Base-by-base conservation (phyloP, 352 stramenopile species). In the Pythium plurisporium region DNA sequence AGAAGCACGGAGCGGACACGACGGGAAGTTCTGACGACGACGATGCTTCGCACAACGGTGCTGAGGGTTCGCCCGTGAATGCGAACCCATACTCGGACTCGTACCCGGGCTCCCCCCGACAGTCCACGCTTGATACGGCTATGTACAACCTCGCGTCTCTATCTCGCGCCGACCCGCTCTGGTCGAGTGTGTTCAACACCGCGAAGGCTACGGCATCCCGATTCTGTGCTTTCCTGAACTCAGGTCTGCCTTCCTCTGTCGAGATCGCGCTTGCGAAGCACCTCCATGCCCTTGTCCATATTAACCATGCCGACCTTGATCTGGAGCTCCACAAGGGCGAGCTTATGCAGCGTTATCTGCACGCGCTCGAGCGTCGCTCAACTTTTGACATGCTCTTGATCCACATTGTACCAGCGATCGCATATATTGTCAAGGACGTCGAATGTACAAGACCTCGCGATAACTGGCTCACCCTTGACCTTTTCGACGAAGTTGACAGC, bases 301-400 rank as follows among this genome's bases (percentile, higher is more conserved):
- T 92, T 1, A 84, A 91, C 48, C 82, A 91, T 44, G 47, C 62
- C 5, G 64, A 74, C 3, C 44, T 91, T 14, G 79, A 94, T 52
- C 65, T 74, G n/a, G 67, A 81, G 43, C 65, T 94, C 7, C 82
- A 91, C 62, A 68, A 76, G 23, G 70, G 62, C 34, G 67, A 62
- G 8, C 62, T 94, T 8, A 75, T 92, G 40, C 69, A 76, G 42
- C 72, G 70, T n/a, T 94, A 94, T 54, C 61, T 94, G 3, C 42
- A 67, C 25, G 70, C 89, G 31, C 56, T 94, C 11, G 71, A 83
- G 51, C 72, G 73, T 19, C 82, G 82, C 17, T 76, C 85, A 46
- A 74, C 72, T 22, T 91, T 91, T 31, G 85, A 94, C 46, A 94
- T 94, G 85, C 68, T 94, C 23, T 68, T 91, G n/a, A 92, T 94